These are phyloP conservation scores for Ananas comosus DNA, from an alignment of 176 grass and related monocot species.

Conservation along the genomic window DNA sequence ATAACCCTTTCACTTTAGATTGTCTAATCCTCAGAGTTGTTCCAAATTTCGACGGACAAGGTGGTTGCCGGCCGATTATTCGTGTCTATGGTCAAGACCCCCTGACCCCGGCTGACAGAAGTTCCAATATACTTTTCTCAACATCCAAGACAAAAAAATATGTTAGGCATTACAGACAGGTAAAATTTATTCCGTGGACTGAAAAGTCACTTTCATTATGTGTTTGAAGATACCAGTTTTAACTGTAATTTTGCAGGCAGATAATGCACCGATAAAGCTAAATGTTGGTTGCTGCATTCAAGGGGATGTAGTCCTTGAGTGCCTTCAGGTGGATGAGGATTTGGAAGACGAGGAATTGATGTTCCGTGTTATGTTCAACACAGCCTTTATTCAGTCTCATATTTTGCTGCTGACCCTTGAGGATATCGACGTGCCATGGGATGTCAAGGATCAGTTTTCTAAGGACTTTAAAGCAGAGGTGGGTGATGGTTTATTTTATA, in stretches of 20 bases:
- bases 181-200: conserved; percentile 21
- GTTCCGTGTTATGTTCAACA: conserved; percentile 96
- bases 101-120: conserved; percentile 34
- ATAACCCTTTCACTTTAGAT: conserved; percentile 74
- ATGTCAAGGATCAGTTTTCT: conserved; percentile 52
- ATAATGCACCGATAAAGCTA: conserved; percentile 66
- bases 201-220: conserved; percentile 16
- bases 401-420: conserved; percentile 69
- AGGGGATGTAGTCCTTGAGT: conserved; percentile 89
- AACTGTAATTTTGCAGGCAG: conserved; percentile 55
- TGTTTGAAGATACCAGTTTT: conserved; percentile 44
- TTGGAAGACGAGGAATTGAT: conserved; percentile 49
- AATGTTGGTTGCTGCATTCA: conserved; percentile 77
- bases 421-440: conserved; percentile 71
- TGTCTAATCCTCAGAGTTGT: conserved; percentile 79
- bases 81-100: conserved; percentile 68
- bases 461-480: conserved; percentile 97
- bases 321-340: conserved; percentile 59
- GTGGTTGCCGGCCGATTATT: conserved; percentile 71
- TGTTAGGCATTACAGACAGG: conserved; percentile 68
- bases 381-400: conserved; percentile 77
- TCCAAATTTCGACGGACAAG: conserved; percentile 73
- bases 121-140: conserved; percentile 32
- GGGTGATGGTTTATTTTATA: conserved; percentile 22
- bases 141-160: conserved; percentile 60